Evolutionary conservation across 257 asterid genomes (phyloP).

Genomic region (Rhazya stricta): DNA sequence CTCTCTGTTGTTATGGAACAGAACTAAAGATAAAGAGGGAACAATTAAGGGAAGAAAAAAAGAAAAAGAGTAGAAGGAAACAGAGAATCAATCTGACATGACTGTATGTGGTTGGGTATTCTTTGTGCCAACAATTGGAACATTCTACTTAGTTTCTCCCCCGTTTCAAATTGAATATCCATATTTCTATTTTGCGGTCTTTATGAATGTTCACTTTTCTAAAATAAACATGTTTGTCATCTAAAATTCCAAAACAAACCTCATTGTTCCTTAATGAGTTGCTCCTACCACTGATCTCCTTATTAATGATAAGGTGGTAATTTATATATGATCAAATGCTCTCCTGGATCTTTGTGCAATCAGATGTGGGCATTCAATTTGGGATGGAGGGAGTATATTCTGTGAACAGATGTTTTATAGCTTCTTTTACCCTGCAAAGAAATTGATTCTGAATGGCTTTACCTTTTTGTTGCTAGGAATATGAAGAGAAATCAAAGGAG

Average conservation of each 20-base stretch:
- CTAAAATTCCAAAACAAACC: too few species aligned
- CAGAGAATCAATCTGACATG: not conserved
- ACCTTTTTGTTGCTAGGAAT: slow-evolving; percentile 42
- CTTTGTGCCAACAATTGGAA: not conserved
- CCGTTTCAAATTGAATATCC: too few species aligned
- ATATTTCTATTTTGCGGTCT: too few species aligned
- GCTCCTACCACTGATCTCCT: not conserved
- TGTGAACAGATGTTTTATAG: not conserved
- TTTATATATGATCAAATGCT: too few species aligned
- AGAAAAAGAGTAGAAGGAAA: not conserved
- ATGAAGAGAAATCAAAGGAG: slow-evolving; percentile 80
- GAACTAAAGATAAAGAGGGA: not conserved
- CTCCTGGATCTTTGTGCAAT: not conserved
- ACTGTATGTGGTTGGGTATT: not conserved
- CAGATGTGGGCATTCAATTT: not conserved
- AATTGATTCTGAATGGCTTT: not conserved
- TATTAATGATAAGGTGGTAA: not conserved
- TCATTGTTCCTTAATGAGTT: too few species aligned
- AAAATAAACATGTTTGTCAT: too few species aligned
- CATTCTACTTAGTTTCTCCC: not conserved
- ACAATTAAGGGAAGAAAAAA: not conserved
- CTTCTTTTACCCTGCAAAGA: not conserved
- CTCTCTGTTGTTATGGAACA: too few species aligned
- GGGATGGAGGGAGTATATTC: not conserved
- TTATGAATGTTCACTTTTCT: too few species aligned